These are phyloP conservation scores for Trypanosomatidae sp. DNA, from an alignment of 208 protist genomes.

Conservation along the genomic window DNA sequence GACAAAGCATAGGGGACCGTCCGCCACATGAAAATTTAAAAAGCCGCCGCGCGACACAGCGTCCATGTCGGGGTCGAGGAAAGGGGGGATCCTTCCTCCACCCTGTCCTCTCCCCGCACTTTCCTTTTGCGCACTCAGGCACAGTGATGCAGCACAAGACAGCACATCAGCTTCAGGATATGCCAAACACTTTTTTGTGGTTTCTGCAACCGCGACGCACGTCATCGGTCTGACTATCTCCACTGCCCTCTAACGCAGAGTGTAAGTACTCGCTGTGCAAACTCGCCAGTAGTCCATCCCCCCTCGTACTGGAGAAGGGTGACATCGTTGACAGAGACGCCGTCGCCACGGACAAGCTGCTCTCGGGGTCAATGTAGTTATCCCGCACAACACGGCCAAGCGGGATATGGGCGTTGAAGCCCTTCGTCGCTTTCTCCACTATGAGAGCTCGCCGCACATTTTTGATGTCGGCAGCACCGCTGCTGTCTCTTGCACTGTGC, in stretches of 20 bases:
- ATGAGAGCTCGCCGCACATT: slow-evolving; percentile 15
- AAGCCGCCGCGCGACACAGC: neutral
- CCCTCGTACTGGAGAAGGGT: neutral
- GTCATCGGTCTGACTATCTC: neutral
- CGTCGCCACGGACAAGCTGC: neutral
- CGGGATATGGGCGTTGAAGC: neutral
- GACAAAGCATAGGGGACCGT: slow-evolving; percentile 1
- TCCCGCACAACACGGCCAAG: slow-evolving; percentile 8
- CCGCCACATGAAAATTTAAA: no score
- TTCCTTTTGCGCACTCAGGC: neutral
- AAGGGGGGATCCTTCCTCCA: neutral
- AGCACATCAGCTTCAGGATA: slow-evolving; percentile 2
- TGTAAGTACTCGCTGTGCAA: slow-evolving; percentile 1
- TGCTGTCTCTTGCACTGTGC: slow-evolving; percentile 17
- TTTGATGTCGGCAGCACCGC: slow-evolving; percentile 14
- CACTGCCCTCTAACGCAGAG: neutral
- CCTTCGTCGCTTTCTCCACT: neutral
- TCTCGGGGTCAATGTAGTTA: neutral
- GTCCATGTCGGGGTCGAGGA: neutral
- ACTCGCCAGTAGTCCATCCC: slow-evolving; percentile 18
- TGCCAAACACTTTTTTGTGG: slow-evolving; percentile 4
- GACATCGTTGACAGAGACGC: neutral
- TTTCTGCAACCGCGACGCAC: neutral
- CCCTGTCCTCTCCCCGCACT: neutral
- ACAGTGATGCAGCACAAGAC: neutral